phyloP scores from a whole-genome alignment of 2,329 filamentous ascomycete genomes.

The Venturia oleaginea region DNA sequence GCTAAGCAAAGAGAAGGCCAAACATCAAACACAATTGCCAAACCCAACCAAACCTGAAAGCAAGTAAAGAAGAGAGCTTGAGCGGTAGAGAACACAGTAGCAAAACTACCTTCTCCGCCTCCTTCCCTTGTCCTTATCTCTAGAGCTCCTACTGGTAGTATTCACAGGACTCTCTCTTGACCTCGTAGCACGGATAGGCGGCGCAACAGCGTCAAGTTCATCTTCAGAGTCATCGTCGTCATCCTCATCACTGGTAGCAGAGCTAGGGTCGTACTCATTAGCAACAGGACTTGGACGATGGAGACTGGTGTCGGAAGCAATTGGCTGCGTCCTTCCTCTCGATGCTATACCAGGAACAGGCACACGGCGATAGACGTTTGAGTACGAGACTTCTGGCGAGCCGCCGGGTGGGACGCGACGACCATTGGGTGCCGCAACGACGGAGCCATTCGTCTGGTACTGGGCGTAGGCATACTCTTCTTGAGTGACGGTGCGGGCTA shows the following conservation, averaged over 20 bases:
- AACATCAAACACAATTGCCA: neutral
- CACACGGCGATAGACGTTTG: constrained; percentile 26
- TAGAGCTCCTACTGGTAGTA: neutral
- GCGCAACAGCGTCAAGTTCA: constrained; percentile 5
- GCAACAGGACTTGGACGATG: constrained; percentile 6
- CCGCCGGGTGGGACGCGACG: constrained; percentile 13
- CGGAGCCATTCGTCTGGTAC: neutral
- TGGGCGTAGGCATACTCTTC: neutral
- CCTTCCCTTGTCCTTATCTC: neutral
- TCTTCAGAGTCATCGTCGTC: constrained; percentile 9
- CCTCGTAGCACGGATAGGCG: neutral
- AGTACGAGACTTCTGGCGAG: constrained; percentile 14
- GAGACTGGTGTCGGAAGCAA: constrained; percentile 21
- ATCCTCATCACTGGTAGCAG: constrained; percentile 7
- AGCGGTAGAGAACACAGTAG: neutral
- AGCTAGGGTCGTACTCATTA: constrained; percentile 11
- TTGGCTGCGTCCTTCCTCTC: constrained; percentile 17
- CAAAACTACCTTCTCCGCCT: neutral
- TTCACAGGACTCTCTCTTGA: neutral
- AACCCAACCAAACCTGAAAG: neutral
- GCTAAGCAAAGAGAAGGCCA: neutral
- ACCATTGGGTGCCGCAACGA: neutral
- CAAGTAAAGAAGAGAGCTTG: neutral
- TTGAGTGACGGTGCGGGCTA: neutral
- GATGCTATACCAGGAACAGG: constrained; percentile 22